Conservation (phyloP, 345 rosid genomes). For the Reutealis trisperma region DNA sequence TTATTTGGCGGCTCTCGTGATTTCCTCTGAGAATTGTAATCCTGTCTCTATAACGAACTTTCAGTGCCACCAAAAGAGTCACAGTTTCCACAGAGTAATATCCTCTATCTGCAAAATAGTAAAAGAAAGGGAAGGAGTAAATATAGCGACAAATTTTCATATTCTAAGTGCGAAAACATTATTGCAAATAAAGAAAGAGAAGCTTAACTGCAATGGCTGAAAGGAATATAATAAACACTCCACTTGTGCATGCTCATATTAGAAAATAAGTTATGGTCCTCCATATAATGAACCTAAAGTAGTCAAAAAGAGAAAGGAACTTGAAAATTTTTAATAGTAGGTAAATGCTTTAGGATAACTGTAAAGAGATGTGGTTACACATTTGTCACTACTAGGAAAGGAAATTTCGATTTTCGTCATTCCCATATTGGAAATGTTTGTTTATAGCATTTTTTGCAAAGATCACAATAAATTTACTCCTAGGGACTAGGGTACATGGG, state of each 20-base stretch:
- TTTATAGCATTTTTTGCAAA: background rate
- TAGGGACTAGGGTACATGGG: background rate
- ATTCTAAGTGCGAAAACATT: background rate
- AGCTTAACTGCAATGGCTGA: background rate
- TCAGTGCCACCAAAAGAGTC: constrained; percentile 37
- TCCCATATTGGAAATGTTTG: no score
- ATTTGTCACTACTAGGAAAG: background rate
- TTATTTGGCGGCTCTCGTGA: constrained; percentile 41
- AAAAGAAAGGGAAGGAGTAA: background rate
- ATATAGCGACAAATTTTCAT: background rate
- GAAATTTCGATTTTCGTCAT: background rate
- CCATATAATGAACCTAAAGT: background rate
- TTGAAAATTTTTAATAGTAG: background rate
- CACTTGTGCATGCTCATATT: background rate
- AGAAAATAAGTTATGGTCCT: background rate
- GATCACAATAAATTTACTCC: background rate
- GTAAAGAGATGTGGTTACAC: background rate
- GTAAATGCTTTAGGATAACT: background rate
- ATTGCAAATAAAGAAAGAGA: background rate
- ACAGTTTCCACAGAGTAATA: constrained; percentile 44
- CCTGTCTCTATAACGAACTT: constrained; percentile 42
- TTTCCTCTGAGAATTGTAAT: constrained; percentile 40
- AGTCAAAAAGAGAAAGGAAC: background rate
- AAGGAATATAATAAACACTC: background rate
- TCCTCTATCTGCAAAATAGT: constrained; percentile 33